These are phyloP conservation scores for Trifolium dubium DNA, from an alignment of 306 rosid genomes.

Conservation along the genomic window DNA sequence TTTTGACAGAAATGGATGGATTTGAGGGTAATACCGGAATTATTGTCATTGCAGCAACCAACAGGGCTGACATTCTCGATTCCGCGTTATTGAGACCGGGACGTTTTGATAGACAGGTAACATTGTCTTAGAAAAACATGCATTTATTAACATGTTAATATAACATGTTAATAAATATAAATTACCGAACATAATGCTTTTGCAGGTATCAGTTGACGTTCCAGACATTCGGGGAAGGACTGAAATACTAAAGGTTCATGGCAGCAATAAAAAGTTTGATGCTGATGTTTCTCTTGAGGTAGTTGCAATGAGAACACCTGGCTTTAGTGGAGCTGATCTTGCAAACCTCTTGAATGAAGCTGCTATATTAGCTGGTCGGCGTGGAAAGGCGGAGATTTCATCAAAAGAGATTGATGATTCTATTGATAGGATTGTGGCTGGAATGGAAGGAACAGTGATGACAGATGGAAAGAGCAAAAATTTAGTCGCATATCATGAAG, in stretches of 20 bases:
- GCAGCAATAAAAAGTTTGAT: conserved; percentile 85
- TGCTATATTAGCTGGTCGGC: conserved; percentile 96
- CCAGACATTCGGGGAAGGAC: conserved; percentile 95
- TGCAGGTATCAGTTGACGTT: conserved; percentile 91
- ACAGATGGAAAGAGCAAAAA: conserved; percentile 98
- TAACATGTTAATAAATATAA: not conserved
- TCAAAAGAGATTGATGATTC: conserved; percentile 97
- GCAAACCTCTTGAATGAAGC: conserved; percentile 98
- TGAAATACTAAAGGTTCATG: conserved; percentile 96
- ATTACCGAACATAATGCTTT: conserved; percentile 35
- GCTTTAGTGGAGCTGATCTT: conserved; percentile 98
- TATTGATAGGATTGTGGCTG: conserved; percentile 97
- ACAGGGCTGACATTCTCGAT: conserved; percentile 97
- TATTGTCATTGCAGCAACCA: conserved; percentile 97
- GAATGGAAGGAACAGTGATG: conserved; percentile 99
- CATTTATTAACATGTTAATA: conserved; percentile 17
- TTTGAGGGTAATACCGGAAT: conserved; percentile 96
- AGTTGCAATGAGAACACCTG: conserved; percentile 97
- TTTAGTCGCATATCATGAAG: conserved; percentile 97
- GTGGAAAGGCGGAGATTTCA: conserved; percentile 85
- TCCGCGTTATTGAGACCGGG: conserved; percentile 97
- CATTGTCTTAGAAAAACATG: conserved; percentile 8
- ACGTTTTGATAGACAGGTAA: conserved; percentile 91
- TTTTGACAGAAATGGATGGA: conserved; percentile 99
- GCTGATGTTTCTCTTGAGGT: conserved; percentile 86